Conservation (phyloP, 129 eudicot species). For the Glebionis coronaria region DNA sequence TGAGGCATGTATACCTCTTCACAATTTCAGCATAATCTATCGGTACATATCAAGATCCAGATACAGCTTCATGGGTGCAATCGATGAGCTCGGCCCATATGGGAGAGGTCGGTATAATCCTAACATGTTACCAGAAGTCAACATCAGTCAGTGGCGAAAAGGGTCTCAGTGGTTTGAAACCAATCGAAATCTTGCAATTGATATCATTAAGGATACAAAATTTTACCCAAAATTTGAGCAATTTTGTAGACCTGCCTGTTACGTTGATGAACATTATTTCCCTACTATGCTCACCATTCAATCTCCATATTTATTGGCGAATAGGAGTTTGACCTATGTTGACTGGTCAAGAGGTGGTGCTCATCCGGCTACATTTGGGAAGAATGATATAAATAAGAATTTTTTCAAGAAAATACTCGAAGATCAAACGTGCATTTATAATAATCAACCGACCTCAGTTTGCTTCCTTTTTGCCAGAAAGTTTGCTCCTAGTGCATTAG, state of each 20-base stretch:
- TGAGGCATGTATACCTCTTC: constrained; percentile 82
- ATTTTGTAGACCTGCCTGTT: constrained; percentile 76
- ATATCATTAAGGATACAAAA: constrained; percentile 46
- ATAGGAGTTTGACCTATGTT: constrained; percentile 71
- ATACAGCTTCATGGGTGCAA: constrained; percentile 59
- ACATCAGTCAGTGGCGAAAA: constrained; percentile 72
- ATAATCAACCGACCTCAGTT: constrained; percentile 44
- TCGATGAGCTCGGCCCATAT: constrained; percentile 66
- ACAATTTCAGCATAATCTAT: constrained; percentile 59
- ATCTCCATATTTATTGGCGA: constrained; percentile 58
- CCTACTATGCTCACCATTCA: constrained; percentile 73
- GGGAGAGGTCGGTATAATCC: constrained; percentile 76
- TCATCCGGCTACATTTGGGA: constrained; percentile 83
- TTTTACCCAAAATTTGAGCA: constrained; percentile 68
- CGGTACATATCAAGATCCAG: constrained; percentile 57
- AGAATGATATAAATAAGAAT: constrained; percentile 37
- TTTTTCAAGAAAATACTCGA: constrained; percentile 48
- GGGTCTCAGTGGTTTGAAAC: constrained; percentile 98
- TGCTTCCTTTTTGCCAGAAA: constrained; percentile 91
- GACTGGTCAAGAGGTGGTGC: constrained; percentile 96
- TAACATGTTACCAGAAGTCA: constrained; percentile 62
- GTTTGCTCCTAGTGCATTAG: constrained; percentile 82
- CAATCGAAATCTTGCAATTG: constrained; percentile 57
- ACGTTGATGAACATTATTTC: constrained; percentile 88
- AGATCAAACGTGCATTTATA: constrained; percentile 44